A percentile compares a stretch with the other conserved stretches of the same genome.
Conservation (phyloP, 2,329 filamentous ascomycete species). For the Fulvia fulva region DNA sequence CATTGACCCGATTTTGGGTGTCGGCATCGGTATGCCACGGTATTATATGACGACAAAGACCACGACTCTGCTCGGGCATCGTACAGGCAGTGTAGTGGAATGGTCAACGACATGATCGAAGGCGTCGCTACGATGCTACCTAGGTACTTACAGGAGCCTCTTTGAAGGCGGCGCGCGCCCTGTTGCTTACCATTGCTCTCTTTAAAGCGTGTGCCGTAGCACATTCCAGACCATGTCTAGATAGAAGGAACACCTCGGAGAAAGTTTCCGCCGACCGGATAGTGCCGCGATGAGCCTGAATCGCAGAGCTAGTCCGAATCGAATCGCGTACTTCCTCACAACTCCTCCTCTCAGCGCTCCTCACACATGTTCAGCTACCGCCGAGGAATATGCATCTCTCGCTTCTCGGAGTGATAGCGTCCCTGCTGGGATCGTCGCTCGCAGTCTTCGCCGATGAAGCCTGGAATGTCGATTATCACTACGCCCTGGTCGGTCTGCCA, state of each 20-base stretch:
- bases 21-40: neutral
- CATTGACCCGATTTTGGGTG: neutral
- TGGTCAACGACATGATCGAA: no score
- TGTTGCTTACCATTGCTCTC: no score
- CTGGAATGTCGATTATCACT: conserved; percentile 86
- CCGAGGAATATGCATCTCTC: conserved; percentile 21
- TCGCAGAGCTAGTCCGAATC: neutral
- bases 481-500: conserved; percentile 80
- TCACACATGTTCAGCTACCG: neutral
- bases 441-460: conserved; percentile 90
- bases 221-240: no score
- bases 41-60: neutral
- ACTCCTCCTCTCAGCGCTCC: no score
- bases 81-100: no score
- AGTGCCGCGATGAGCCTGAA: no score
- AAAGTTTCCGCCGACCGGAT: neutral
- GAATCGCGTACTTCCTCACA: neutral
- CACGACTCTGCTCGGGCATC: no score
- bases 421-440: conserved; percentile 49
- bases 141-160: no score
- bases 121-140: no score
- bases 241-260: neutral
- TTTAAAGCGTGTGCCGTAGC: no score
- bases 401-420: conserved; percentile 32
- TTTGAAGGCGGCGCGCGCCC: no score